Conservation (phyloP, 345 rosid species). For the Geranium brycei region DNA sequence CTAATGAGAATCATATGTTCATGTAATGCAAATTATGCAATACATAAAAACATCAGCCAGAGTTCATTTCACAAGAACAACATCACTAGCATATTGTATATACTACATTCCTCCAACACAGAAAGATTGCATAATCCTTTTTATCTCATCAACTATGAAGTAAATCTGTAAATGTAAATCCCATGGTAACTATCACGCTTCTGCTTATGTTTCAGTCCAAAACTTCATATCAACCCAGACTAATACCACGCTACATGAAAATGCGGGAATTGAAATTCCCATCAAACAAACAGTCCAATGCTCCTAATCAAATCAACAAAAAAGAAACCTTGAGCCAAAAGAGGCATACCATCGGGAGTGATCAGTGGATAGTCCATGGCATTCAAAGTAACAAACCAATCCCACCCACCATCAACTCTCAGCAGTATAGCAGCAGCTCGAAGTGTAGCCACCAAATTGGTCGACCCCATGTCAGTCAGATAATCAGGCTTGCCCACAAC, state of each 20-base stretch:
- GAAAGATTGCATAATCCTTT: not conserved
- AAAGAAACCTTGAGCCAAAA: not conserved
- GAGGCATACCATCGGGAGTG: conserved; percentile 75
- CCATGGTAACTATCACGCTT: too few relatives aligned
- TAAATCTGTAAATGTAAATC: too few relatives aligned
- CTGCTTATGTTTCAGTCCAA: too few relatives aligned
- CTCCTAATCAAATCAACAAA: too few relatives aligned
- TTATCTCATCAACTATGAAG: too few relatives aligned
- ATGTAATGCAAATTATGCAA: too few relatives aligned
- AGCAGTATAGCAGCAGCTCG: conserved; percentile 76
- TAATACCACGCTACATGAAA: too few relatives aligned
- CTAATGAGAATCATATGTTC: too few relatives aligned
- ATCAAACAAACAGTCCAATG: too few relatives aligned
- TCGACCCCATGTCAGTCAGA: conserved; percentile 60
- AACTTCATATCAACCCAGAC: not conserved
- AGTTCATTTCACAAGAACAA: not conserved
- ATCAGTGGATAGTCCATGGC: conserved; percentile 85
- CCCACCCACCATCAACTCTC: conserved; percentile 70
- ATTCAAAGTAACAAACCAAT: conserved; percentile 77
- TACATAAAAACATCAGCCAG: too few relatives aligned
- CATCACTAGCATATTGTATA: not conserved
- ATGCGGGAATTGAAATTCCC: not conserved
- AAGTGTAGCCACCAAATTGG: conserved; percentile 51
- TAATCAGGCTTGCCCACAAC: conserved; percentile 71
- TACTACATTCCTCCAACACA: not conserved